These are phyloP conservation scores for Madurella fahalii DNA, from an alignment of 2,329 filamentous ascomycete species.

Conservation along the genomic window DNA sequence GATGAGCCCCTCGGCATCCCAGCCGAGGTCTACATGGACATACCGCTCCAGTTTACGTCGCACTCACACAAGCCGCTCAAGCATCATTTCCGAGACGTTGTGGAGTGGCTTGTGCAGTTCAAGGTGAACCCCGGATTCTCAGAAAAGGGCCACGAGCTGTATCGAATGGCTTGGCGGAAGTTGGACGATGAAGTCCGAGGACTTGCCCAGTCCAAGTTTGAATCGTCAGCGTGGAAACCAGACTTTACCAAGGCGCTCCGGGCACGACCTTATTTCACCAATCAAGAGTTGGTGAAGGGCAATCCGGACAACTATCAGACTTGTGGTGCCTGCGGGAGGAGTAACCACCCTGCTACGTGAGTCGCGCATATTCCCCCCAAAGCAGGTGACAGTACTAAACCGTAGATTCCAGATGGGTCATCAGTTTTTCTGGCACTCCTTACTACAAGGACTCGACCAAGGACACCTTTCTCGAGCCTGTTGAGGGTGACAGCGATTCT, in stretches of 20 bases:
- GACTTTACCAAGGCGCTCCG: constrained; percentile 64
- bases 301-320: constrained; percentile 32
- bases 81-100: constrained; percentile 67
- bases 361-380: constrained; percentile 27
- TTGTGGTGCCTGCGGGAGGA: constrained; percentile 69
- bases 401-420: constrained; percentile 4
- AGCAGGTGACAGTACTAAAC: neutral
- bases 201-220: constrained; percentile 65
- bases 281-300: constrained; percentile 39
- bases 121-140: constrained; percentile 69
- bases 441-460: constrained; percentile 54
- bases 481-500: constrained; percentile 38
- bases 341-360: constrained; percentile 62
- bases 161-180: constrained; percentile 64
- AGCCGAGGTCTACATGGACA: constrained; percentile 39
- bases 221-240: constrained; percentile 64
- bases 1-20: constrained; percentile 54
- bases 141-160: constrained; percentile 57
- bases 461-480: constrained; percentile 49
- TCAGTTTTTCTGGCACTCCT: constrained; percentile 60
- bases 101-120: constrained; percentile 80
- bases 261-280: constrained; percentile 59
- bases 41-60: constrained; percentile 66
- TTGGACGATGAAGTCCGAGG: constrained; percentile 67
- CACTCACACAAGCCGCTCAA: constrained; percentile 63